These are phyloP conservation scores for Gonapodya prolifera DNA, from an alignment of 192 early-diverging fungal genomes.

Conservation along the genomic window DNA sequence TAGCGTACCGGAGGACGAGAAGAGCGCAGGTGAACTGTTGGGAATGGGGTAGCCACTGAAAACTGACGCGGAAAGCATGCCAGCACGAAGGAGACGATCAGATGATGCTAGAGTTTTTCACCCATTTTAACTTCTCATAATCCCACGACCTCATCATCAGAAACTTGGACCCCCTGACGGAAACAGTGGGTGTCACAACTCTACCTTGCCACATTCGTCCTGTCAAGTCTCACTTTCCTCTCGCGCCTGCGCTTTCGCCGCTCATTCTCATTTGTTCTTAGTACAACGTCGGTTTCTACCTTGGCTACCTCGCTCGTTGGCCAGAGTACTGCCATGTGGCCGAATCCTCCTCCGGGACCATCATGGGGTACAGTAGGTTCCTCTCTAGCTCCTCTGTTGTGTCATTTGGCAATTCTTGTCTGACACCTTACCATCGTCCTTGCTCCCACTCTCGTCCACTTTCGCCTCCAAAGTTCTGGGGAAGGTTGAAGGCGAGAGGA, in stretches of 20 bases:
- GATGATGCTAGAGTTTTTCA: too few relatives aligned
- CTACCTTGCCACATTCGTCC: background rate
- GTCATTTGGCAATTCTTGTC: too few relatives aligned
- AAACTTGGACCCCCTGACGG: slow-evolving; percentile 86
- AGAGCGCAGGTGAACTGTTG: too few relatives aligned
- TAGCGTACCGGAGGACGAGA: too few relatives aligned
- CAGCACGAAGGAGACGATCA: too few relatives aligned
- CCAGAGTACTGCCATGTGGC: slow-evolving; percentile 85
- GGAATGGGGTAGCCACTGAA: too few relatives aligned
- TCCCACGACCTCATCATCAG: too few relatives aligned
- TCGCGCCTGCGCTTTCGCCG: too few relatives aligned
- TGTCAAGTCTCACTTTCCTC: background rate
- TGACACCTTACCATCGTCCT: background rate
- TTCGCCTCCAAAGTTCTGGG: slow-evolving; percentile 58
- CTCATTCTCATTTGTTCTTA: slow-evolving; percentile 13
- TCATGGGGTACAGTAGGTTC: slow-evolving; percentile 75
- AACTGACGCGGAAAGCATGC: too few relatives aligned
- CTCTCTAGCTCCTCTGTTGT: background rate
- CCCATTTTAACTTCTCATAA: too few relatives aligned
- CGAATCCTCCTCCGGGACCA: slow-evolving; percentile 46
- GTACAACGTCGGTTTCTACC: slow-evolving; percentile 91
- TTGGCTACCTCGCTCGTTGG: slow-evolving; percentile 84
- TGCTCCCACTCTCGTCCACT: background rate
- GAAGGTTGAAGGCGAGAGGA: slow-evolving; percentile 80
- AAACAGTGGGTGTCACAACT: slow-evolving; percentile 52